Conservation (phyloP, 169 alveolate genomes). For the Plasmodium relictum region DNA sequence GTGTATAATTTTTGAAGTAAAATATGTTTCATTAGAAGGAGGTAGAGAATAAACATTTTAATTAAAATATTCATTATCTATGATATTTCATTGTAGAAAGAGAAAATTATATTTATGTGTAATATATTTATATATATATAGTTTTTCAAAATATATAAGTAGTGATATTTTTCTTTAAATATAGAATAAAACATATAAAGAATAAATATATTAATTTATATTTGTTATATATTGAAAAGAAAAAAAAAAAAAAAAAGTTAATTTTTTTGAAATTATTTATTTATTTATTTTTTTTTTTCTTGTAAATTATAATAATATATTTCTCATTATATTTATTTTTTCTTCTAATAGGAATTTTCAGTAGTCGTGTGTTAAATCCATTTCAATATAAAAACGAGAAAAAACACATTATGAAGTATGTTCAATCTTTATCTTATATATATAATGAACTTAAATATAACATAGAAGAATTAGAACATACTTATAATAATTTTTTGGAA, state of each 20-base stretch:
- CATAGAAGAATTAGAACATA: conserved; percentile 33
- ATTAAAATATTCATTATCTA: too few species aligned
- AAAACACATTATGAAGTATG: conserved; percentile 32
- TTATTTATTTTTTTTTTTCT: neutral
- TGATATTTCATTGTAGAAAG: too few species aligned
- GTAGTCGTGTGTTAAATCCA: conserved; percentile 43
- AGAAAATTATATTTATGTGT: neutral
- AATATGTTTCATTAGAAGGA: neutral
- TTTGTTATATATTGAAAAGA: too few species aligned
- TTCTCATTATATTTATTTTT: neutral
- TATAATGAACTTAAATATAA: conserved; percentile 32
- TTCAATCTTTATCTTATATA: neutral
- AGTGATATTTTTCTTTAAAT: neutral
- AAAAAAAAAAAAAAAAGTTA: too few species aligned
- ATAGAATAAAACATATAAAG: neutral
- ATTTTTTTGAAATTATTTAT: too few species aligned
- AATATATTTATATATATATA: neutral
- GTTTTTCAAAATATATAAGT: neutral
- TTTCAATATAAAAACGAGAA: conserved; percentile 42
- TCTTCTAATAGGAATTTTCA: conserved; percentile 14
- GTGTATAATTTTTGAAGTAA: neutral
- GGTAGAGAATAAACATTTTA: too few species aligned
- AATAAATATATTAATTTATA: neutral
- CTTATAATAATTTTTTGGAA: conserved; percentile 19
- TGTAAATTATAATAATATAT: too few species aligned